These are phyloP conservation scores for Pogostemon cablin DNA, from an alignment of 257 asterid genomes.

Conservation along the genomic window DNA sequence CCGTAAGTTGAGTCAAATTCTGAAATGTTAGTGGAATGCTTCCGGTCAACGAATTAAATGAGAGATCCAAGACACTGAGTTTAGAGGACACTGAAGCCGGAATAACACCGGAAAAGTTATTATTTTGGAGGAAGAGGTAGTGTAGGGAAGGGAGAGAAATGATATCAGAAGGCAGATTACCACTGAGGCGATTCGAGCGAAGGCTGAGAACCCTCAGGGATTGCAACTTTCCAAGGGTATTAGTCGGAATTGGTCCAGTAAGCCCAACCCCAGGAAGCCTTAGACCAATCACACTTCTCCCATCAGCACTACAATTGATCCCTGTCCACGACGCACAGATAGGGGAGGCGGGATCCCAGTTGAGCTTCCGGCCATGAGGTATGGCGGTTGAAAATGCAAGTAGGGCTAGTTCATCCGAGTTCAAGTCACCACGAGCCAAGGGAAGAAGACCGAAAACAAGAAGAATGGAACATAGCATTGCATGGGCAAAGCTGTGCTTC, in stretches of 20 bases:
- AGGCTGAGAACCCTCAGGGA: constrained; percentile 53
- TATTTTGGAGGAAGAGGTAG: constrained; percentile 59
- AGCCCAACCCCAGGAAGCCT: constrained; percentile 80
- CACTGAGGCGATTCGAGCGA: constrained; percentile 58
- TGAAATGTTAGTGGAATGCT: constrained; percentile 45
- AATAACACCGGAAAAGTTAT: constrained; percentile 55
- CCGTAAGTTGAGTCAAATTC: constrained; percentile 58
- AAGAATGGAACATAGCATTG: constrained; percentile 41
- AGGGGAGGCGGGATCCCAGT: constrained; percentile 59
- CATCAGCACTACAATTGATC: constrained; percentile 55
- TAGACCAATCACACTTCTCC: constrained; percentile 44
- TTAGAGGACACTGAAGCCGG: constrained; percentile 46
- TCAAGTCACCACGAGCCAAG: constrained; percentile 52
- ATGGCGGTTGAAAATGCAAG: constrained; percentile 60
- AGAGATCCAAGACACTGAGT: constrained; percentile 56
- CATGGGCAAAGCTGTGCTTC: constrained; percentile 37
- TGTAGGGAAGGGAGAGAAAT: constrained; percentile 60
- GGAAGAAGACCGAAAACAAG: constrained; percentile 53
- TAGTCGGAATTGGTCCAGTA: constrained; percentile 55
- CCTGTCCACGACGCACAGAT: constrained; percentile 71
- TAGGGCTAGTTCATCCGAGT: constrained; percentile 70
- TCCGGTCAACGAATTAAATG: constrained; percentile 60
- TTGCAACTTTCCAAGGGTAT: constrained; percentile 51
- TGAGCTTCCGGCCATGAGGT: constrained; percentile 67
- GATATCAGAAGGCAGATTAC: constrained; percentile 54